Conservation (phyloP, 163 green algal species). For the Scenedesmus sp. region DNA sequence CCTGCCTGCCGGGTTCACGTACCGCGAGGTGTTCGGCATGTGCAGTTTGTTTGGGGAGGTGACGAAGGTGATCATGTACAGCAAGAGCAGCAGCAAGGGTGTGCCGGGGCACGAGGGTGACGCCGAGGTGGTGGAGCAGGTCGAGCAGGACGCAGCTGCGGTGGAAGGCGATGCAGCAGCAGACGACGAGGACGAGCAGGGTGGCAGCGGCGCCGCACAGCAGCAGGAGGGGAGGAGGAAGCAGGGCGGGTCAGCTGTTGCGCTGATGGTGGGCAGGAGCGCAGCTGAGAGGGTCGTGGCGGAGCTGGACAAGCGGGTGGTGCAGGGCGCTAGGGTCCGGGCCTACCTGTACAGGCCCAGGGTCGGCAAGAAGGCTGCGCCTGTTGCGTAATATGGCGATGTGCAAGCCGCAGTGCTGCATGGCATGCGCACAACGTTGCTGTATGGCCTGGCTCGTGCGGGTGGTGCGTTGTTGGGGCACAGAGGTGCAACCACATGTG, state of each 20-base stretch:
- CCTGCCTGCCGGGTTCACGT: neutral
- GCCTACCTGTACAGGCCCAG: neutral
- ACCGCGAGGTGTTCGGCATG: constrained; percentile 21
- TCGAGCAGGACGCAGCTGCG: neutral
- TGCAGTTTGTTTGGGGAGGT: constrained; percentile 30
- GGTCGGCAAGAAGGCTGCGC: neutral
- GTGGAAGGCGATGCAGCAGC: neutral
- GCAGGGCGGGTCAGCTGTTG: neutral
- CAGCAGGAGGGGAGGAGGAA: neutral
- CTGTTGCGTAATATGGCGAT: neutral
- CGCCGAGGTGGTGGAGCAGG: neutral
- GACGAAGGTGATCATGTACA: neutral
- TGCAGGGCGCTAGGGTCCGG: constrained; percentile 1
- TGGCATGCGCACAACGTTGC: neutral
- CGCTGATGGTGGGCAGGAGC: neutral
- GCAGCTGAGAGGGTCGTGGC: constrained; percentile 5
- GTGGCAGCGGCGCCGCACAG: too few relatives aligned
- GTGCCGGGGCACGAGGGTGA: neutral
- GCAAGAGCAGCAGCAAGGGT: neutral
- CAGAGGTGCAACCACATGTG: too few relatives aligned
- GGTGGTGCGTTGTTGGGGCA: too few relatives aligned
- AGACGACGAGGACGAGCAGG: neutral
- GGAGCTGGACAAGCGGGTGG: neutral
- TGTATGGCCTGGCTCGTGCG: neutral
- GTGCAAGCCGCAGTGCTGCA: neutral